Evolutionary conservation across 169 alveolate species (phyloP).

Genomic region (Plasmodium cynomolgi): DNA sequence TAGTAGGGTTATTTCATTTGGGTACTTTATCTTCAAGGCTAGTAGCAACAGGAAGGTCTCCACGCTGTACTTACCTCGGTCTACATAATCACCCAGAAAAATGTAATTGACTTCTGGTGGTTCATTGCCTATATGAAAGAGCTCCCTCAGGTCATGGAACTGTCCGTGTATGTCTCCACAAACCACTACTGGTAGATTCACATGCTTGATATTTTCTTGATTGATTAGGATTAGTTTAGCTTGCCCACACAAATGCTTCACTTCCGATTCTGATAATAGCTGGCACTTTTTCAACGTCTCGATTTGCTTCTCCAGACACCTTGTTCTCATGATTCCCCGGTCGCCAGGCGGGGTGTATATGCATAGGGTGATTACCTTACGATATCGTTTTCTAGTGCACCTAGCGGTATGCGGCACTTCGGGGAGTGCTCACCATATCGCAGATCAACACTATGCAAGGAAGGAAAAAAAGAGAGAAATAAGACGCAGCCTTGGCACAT

Average conservation of each 20-base stretch:
- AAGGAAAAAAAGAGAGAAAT: too few species aligned
- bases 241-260: slow-evolving; percentile 18
- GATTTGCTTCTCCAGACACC: slow-evolving; percentile 19
- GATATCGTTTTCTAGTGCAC: not conserved
- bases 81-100: slow-evolving; percentile 99
- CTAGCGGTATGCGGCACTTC: not conserved
- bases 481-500: too few species aligned
- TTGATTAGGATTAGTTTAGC: slow-evolving; percentile 26
- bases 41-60: slow-evolving; percentile 97
- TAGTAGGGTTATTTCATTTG: slow-evolving; percentile 95
- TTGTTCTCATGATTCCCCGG: slow-evolving; percentile 30
- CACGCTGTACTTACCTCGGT: slow-evolving; percentile 98
- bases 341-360: not conserved
- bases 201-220: slow-evolving; percentile 37
- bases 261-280: slow-evolving; percentile 37
- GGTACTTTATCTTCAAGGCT: slow-evolving; percentile 96
- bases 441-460: not conserved
- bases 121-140: slow-evolving; percentile 92
- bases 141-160: slow-evolving; percentile 94
- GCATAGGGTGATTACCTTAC: not conserved
- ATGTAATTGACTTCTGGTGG: slow-evolving; percentile 91
- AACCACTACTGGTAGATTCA: slow-evolving; percentile 97
- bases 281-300: slow-evolving; percentile 54
- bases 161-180: slow-evolving; percentile 99
- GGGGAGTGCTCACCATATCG: not conserved